Percentiles rank a stretch among this genome's conserved stretches.
Conservation (phyloP, 345 rosid species). For the Eucalyptus decipiens region DNA sequence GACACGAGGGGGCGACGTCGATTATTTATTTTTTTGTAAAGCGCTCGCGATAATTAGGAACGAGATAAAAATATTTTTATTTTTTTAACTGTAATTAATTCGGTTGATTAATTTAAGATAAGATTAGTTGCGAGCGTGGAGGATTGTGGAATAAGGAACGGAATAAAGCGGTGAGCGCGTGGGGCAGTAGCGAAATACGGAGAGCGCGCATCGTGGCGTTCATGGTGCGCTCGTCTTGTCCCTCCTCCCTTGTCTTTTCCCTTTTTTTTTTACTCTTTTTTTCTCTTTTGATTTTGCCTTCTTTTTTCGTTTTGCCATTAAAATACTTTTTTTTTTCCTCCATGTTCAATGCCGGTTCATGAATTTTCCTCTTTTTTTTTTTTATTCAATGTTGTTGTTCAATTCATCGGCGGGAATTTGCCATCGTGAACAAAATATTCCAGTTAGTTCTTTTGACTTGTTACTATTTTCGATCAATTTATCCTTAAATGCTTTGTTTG, state of each 20-base stretch:
- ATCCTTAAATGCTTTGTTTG: too few species aligned
- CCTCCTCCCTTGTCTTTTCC: not conserved
- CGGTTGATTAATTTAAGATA: not conserved
- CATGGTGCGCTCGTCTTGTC: not conserved
- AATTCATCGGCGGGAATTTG: accelerated
- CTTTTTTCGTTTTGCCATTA: not conserved
- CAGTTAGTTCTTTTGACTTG: not conserved
- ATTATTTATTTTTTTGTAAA: not conserved
- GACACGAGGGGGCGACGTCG: not conserved
- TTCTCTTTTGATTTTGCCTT: not conserved
- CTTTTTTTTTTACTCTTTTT: too few species aligned
- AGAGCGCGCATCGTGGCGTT: not conserved
- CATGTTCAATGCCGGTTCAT: not conserved
- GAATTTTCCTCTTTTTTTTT: not conserved
- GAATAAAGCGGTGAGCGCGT: not conserved
- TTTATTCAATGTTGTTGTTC: not conserved
- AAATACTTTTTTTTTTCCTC: not conserved
- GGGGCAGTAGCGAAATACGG: not conserved
- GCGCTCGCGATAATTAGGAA: not conserved
- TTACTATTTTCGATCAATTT: accelerated
- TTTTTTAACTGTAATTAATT: not conserved
- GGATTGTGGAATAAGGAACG: not conserved
- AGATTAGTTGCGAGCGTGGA: not conserved
- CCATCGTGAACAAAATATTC: accelerated
- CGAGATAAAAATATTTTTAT: not conserved